Evolutionary conservation across 140 eudicot genomes (phyloP).

Genomic region (Erigeron philadelphicus): DNA sequence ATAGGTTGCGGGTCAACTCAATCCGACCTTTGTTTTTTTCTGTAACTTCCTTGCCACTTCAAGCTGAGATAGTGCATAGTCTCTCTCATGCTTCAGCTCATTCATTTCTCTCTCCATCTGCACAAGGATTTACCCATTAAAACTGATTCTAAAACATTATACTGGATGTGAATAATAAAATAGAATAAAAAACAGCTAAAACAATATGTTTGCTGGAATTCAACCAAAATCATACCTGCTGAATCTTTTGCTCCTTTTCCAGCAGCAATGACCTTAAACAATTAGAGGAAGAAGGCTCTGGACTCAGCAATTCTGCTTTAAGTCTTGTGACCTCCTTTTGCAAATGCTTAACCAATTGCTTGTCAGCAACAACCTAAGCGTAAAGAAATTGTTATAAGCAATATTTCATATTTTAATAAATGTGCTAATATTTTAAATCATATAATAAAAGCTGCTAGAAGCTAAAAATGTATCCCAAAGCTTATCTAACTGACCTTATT

Average conservation of each 20-base stretch:
- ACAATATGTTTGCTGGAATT: no score
- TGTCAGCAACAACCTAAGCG: slow-evolving; percentile 70
- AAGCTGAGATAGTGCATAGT: slow-evolving; percentile 72
- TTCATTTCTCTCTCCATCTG: slow-evolving; percentile 89
- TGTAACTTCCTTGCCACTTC: slow-evolving; percentile 62
- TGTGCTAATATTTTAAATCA: not conserved
- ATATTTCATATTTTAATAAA: not conserved
- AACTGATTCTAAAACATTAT: slow-evolving; percentile 14
- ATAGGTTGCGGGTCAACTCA: not conserved
- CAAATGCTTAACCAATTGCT: slow-evolving; percentile 74
- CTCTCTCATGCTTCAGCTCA: slow-evolving; percentile 85
- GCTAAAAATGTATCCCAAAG: not conserved
- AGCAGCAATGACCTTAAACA: slow-evolving; percentile 55
- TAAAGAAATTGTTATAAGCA: not conserved
- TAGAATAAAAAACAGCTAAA: no score
- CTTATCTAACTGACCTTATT: not conserved
- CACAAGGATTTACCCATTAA: slow-evolving; percentile 24
- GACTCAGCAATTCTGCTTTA: slow-evolving; percentile 81
- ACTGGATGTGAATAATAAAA: not conserved
- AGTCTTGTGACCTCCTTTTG: slow-evolving; percentile 87
- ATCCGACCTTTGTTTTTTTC: slow-evolving; percentile 52
- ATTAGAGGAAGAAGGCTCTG: slow-evolving; percentile 61
- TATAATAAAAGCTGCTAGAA: not conserved
- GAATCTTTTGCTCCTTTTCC: slow-evolving; percentile 73
- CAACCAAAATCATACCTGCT: slow-evolving; percentile 46